Conservation (phyloP, 1,284 basidiomycete species). For the Rhodofomes roseus region DNA sequence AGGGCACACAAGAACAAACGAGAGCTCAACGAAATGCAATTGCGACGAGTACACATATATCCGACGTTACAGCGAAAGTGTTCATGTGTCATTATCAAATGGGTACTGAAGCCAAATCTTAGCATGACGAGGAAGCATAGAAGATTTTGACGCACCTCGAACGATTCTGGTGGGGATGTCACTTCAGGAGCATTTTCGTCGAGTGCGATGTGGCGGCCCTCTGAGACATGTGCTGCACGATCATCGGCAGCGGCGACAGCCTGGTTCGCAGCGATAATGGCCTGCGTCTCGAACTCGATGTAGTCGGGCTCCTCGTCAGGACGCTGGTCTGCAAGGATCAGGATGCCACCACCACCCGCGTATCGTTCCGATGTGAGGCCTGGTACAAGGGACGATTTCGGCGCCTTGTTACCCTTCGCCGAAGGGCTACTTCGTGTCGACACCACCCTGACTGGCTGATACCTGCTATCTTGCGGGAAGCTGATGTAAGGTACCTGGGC, state of each 20-base stretch:
- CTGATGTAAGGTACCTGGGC: slow-evolving; percentile 83
- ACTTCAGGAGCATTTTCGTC: slow-evolving; percentile 74
- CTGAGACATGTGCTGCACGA: slow-evolving; percentile 14
- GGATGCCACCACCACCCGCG: slow-evolving; percentile 79
- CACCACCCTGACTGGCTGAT: slow-evolving; percentile 87
- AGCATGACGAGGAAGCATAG: slow-evolving; percentile 13
- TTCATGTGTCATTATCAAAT: slow-evolving; percentile 57
- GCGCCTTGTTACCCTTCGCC: slow-evolving; percentile 35
- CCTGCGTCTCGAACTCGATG: slow-evolving; percentile 61
- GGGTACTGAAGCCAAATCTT: slow-evolving; percentile 44
- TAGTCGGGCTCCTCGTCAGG: slow-evolving; percentile 69
- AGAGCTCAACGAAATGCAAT: slow-evolving; percentile 5
- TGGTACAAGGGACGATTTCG: slow-evolving; percentile 20
- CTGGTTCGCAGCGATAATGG: slow-evolving; percentile 34
- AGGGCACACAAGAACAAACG: background rate
- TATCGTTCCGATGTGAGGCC: slow-evolving; percentile 51
- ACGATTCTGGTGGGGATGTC: slow-evolving; percentile 65
- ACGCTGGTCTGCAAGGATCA: slow-evolving; percentile 70
- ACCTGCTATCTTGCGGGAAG: slow-evolving; percentile 79
- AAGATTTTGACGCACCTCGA: slow-evolving; percentile 58
- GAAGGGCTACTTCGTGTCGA: slow-evolving; percentile 42
- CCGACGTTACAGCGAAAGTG: slow-evolving; percentile 15
- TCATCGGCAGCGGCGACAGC: slow-evolving; percentile 21
- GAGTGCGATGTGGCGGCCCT: slow-evolving; percentile 51
- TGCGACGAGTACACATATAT: slow-evolving; percentile 11